phyloP scores from a whole-genome alignment of 768 basidiomycete species.

The Podaxis sp. region DNA sequence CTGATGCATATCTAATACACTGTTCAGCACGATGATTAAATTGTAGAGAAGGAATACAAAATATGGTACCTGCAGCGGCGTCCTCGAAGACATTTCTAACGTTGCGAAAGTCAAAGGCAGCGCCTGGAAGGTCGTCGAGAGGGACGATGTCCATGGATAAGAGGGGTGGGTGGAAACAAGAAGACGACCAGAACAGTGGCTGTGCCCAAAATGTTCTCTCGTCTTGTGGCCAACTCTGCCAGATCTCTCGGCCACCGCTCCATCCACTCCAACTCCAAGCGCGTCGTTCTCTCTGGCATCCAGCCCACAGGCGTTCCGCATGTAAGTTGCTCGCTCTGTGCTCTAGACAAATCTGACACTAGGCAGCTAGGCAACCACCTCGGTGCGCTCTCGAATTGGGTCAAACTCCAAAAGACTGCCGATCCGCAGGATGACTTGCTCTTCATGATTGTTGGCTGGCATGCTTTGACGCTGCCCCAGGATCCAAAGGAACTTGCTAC shows the following conservation, averaged over 20 bases:
- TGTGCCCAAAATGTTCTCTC: constrained; percentile 27
- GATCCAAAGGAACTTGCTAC: constrained; percentile 59
- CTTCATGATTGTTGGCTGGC: constrained; percentile 91
- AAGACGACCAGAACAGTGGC: constrained; percentile 22
- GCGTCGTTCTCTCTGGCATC: constrained; percentile 84
- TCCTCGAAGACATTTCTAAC: constrained; percentile 57
- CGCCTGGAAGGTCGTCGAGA: constrained; percentile 42
- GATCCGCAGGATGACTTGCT: constrained; percentile 60
- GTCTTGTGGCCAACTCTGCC: constrained; percentile 7
- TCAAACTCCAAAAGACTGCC: constrained; percentile 67
- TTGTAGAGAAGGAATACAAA: constrained; percentile 11
- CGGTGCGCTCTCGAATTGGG: constrained; percentile 90
- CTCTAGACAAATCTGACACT: constrained; percentile 11
- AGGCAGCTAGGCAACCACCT: constrained; percentile 88
- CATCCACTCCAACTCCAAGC: constrained; percentile 14
- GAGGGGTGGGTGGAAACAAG: not conserved
- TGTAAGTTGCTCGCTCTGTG: constrained; percentile 39
- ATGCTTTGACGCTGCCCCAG: constrained; percentile 92
- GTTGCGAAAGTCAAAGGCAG: constrained; percentile 58
- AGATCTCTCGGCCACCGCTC: constrained; percentile 1
- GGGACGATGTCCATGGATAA: constrained; percentile 6
- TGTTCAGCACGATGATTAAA: constrained; percentile 10
- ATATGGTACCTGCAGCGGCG: constrained; percentile 57
- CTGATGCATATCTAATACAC: constrained; percentile 52
- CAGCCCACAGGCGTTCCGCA: constrained; percentile 93